Evolutionary conservation across 148 eudicot genomes (phyloP).

Genomic region (Heliosperma pusillum): DNA sequence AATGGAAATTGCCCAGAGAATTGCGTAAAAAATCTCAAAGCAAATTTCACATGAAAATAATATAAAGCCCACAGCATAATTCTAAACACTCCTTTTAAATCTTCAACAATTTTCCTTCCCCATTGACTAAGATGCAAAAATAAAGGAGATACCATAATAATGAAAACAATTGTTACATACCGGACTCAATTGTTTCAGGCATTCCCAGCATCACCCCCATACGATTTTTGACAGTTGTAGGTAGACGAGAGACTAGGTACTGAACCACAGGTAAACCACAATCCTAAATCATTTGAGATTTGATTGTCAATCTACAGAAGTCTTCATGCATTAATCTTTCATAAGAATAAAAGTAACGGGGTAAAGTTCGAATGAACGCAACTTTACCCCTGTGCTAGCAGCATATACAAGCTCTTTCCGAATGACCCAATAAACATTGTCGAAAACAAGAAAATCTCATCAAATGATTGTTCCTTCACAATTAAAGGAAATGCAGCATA

Average conservation of each 20-base stretch:
- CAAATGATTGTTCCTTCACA: too few species aligned
- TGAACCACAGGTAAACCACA: conserved; percentile 57
- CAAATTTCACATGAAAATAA: background rate
- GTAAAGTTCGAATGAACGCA: too few species aligned
- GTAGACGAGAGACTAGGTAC: conserved; percentile 65
- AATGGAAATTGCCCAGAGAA: too few species aligned
- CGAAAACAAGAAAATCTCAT: too few species aligned
- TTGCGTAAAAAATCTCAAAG: background rate
- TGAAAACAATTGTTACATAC: conserved; percentile 30
- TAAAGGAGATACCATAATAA: background rate
- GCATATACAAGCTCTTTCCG: too few species aligned
- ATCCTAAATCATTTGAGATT: conserved; percentile 43
- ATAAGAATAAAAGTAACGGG: background rate
- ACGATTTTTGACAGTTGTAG: conserved; percentile 47
- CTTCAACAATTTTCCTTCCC: background rate
- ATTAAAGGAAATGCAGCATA: too few species aligned
- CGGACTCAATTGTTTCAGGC: conserved; percentile 35
- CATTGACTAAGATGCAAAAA: background rate
- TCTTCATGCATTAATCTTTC: background rate
- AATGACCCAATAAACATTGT: too few species aligned
- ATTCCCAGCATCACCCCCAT: conserved; percentile 52
- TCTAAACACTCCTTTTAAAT: background rate
- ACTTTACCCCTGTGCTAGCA: too few species aligned
- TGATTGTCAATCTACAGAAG: background rate
- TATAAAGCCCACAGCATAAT: background rate